phyloP scores from a whole-genome alignment of 768 basidiomycete genomes.

The Lactarius sanguifluus region DNA sequence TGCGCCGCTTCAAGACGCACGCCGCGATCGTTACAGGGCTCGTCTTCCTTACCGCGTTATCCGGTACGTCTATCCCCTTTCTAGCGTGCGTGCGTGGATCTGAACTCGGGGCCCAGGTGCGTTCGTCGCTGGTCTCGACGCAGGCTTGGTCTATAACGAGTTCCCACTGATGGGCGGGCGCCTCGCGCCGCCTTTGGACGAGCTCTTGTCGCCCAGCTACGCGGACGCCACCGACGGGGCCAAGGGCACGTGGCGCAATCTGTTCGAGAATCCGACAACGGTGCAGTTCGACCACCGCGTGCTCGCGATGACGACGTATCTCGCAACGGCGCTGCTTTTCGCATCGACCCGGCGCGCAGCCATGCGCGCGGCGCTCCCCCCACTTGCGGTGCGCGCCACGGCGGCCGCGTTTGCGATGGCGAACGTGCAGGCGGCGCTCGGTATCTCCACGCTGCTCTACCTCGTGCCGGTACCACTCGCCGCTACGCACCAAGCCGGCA shows the following conservation, averaged over 20 bases:
- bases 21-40: constrained; percentile 68
- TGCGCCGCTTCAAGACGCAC: constrained; percentile 57
- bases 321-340: constrained; percentile 63
- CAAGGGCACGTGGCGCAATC: constrained; percentile 85
- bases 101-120: constrained; percentile 58
- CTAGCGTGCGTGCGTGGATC: background rate
- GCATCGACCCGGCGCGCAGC: constrained; percentile 54
- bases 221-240: constrained; percentile 47
- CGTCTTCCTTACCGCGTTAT: constrained; percentile 89
- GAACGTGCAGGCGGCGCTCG: constrained; percentile 77
- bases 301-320: constrained; percentile 87
- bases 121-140: constrained; percentile 97
- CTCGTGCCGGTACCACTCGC: constrained; percentile 92
- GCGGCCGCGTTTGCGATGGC: constrained; percentile 72
- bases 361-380: constrained; percentile 54
- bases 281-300: constrained; percentile 97
- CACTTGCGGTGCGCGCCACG: constrained; percentile 51
- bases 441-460: constrained; percentile 82
- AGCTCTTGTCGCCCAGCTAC: constrained; percentile 72
- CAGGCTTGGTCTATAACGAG: constrained; percentile 82
- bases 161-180: too few species aligned
- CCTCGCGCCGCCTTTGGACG: too few species aligned
- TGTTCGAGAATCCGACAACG: constrained; percentile 96
- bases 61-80: constrained; percentile 51
- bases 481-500: constrained; percentile 94